Conservation (phyloP, 164 flowering plant genomes). For the Liriodendron chinense region DNA sequence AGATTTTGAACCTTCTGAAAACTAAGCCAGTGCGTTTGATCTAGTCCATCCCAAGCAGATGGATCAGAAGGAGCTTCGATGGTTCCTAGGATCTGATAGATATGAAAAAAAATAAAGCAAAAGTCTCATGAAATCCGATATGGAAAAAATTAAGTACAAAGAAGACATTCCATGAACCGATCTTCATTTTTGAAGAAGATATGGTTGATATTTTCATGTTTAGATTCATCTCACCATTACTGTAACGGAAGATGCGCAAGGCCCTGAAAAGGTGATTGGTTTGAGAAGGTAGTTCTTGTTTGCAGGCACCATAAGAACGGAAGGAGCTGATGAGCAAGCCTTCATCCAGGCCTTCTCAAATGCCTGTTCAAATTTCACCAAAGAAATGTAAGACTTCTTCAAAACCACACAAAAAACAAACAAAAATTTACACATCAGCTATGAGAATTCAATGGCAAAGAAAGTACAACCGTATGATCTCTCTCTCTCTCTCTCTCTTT, state of each 20-base stretch:
- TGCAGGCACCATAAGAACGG: conserved; percentile 49
- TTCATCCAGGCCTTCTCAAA: conserved; percentile 62
- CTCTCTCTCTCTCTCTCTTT: neutral
- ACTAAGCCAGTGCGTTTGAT: conserved; percentile 42
- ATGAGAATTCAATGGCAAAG: neutral
- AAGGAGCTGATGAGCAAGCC: conserved; percentile 49
- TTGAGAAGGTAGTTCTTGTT: conserved; percentile 51
- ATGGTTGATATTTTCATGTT: neutral
- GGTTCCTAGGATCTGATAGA: conserved; percentile 58
- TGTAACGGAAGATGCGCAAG: conserved; percentile 56
- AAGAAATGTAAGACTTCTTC: neutral
- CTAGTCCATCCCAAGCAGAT: conserved; percentile 45
- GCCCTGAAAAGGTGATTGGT: conserved; percentile 65
- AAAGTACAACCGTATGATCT: neutral
- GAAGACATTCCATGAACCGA: neutral
- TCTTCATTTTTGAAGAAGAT: neutral
- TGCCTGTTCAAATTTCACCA: conserved; percentile 36
- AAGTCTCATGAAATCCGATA: too few species aligned
- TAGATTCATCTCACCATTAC: conserved; percentile 46
- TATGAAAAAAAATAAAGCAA: neutral
- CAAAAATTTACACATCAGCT: neutral
- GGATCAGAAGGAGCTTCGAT: conserved; percentile 51
- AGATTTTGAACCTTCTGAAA: conserved; percentile 33
- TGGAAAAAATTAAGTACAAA: too few species aligned
- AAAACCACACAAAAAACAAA: neutral